These are phyloP conservation scores for Penicillium herquei DNA, from an alignment of 495 filamentous ascomycete genomes.

Conservation along the genomic window DNA sequence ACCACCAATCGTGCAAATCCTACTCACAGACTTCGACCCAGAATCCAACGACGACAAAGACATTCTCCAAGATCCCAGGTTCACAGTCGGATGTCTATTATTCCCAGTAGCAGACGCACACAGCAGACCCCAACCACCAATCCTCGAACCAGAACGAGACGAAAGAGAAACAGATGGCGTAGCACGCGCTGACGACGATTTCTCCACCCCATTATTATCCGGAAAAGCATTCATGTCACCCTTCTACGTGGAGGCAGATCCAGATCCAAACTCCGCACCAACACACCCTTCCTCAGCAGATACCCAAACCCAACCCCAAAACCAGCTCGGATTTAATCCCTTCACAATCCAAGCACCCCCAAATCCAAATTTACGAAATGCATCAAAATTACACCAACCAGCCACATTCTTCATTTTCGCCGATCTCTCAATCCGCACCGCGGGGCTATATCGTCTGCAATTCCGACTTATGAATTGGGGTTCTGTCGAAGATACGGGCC, in stretches of 20 bases:
- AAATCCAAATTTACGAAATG: constrained; percentile 13
- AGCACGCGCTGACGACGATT: constrained; percentile 22
- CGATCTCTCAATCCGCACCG: constrained; percentile 86
- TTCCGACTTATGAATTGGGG: constrained; percentile 81
- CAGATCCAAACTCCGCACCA: constrained; percentile 52
- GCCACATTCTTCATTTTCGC: constrained; percentile 87
- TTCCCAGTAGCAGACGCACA: constrained; percentile 45
- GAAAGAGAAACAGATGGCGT: constrained; percentile 21
- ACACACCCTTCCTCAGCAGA: constrained; percentile 62
- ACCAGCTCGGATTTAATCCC: too few species aligned
- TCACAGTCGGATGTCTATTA: constrained; percentile 76
- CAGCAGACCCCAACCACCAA: constrained; percentile 7
- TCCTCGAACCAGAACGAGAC: constrained; percentile 47
- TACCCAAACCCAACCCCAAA: background rate
- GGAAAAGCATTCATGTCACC: constrained; percentile 45
- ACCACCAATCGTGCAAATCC: constrained; percentile 88
- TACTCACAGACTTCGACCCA: constrained; percentile 63
- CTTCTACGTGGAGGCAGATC: constrained; percentile 41
- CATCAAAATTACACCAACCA: constrained; percentile 24
- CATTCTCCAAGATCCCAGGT: constrained; percentile 70
- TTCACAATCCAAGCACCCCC: background rate
- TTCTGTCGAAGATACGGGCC: constrained; percentile 49
- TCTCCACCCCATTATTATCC: constrained; percentile 35
- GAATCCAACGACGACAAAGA: constrained; percentile 48
- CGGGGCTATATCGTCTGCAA: constrained; percentile 75